phyloP scores from a whole-genome alignment of 2,329 filamentous ascomycete genomes.

The Piedraia hortae region DNA sequence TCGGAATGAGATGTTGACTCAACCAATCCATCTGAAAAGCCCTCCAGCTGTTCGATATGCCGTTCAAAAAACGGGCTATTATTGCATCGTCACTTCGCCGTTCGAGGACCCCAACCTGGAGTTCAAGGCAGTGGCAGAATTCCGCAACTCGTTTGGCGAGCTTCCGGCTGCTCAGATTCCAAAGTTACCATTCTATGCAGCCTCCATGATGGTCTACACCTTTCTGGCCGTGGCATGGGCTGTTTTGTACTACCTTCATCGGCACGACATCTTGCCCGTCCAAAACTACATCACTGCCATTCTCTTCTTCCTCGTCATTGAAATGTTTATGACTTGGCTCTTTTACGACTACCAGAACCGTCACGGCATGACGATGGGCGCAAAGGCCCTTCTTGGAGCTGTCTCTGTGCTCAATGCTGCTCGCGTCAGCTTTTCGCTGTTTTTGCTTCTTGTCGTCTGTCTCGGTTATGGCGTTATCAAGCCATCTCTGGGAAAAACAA shows the following conservation, averaged over 20 bases:
- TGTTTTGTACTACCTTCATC: constrained; percentile 83
- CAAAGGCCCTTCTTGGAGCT: constrained; percentile 65
- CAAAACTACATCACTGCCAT: constrained; percentile 99
- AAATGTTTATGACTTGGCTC: constrained; percentile 96
- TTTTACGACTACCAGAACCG: constrained; percentile 95
- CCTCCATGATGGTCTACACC: constrained; percentile 77
- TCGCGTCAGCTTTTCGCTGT: constrained; percentile 94
- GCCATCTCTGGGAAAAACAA: constrained; percentile 65
- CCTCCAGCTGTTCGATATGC: constrained; percentile 51
- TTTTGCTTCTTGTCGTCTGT: constrained; percentile 87
- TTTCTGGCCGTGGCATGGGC: constrained; percentile 72
- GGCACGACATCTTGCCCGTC: constrained; percentile 78
- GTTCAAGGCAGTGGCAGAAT: constrained; percentile 64
- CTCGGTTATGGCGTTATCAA: constrained; percentile 99
- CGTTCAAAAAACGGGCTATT: constrained; percentile 80
- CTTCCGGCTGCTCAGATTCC: constrained; percentile 85
- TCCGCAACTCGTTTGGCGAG: constrained; percentile 89
- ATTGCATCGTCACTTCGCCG: constrained; percentile 60
- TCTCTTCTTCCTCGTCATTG: constrained; percentile 70
- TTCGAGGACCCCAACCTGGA: constrained; percentile 31
- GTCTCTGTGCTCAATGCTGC: constrained; percentile 85
- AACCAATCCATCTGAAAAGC: constrained; percentile 57
- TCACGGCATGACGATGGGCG: constrained; percentile 54
- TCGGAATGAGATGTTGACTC: constrained; percentile 43
- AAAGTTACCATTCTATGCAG: constrained; percentile 91